These are phyloP conservation scores for Paraphaeosphaeria sporulosa DNA, from an alignment of 2,329 filamentous ascomycete genomes.

Conservation along the genomic window DNA sequence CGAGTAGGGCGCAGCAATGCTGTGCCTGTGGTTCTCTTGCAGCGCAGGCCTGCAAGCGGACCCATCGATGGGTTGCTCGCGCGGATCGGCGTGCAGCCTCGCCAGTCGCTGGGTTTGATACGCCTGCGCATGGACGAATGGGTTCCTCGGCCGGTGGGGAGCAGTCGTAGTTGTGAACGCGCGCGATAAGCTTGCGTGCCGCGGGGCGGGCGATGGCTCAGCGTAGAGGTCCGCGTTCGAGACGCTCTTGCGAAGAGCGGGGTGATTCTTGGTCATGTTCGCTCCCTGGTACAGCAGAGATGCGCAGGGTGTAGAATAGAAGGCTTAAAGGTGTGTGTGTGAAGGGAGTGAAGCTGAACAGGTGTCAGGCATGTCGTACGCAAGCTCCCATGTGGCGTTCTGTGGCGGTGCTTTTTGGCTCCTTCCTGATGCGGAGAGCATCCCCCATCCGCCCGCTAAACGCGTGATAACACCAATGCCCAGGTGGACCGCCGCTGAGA, in stretches of 20 bases:
- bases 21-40: conserved; percentile 34
- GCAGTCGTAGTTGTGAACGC: conserved; percentile 43
- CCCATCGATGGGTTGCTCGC: conserved; percentile 1
- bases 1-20: conserved; percentile 38
- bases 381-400: conserved; percentile 11
- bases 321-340: neutral
- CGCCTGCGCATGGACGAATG: conserved; percentile 23
- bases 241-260: conserved; percentile 44
- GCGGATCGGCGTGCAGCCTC: conserved; percentile 9
- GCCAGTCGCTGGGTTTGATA: conserved; percentile 18
- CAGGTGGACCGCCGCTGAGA: too few relatives aligned
- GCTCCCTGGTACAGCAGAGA: neutral
- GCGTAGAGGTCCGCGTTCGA: conserved; percentile 49
- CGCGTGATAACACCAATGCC: neutral
- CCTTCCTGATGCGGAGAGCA: conserved; percentile 14
- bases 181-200: conserved; percentile 39
- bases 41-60: conserved; percentile 11
- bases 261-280: conserved; percentile 49
- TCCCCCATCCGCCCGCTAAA: conserved; percentile 1
- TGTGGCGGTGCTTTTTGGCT: conserved; percentile 6
- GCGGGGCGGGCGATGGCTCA: conserved; percentile 43
- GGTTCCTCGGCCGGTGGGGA: conserved; percentile 33
- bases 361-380: conserved; percentile 12
- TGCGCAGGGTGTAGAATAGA: neutral
- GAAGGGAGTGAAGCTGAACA: conserved; percentile 7